Evolutionary conservation across 176 grass and related monocot species (phyloP).

Genomic region (Lolium perenne): DNA sequence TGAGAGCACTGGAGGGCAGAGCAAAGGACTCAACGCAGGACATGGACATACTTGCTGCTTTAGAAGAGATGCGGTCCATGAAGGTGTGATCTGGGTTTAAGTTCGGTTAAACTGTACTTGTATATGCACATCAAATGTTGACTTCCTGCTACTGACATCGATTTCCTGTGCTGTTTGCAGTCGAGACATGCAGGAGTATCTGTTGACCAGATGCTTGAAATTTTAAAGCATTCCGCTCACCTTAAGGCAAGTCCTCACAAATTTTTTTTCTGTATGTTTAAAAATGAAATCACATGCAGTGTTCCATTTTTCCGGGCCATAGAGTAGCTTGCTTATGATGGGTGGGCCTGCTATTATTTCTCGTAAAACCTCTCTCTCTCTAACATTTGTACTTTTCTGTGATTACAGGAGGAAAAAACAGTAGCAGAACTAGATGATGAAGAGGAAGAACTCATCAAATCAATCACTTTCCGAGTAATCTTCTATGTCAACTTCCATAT

Average conservation of each 20-base stretch:
- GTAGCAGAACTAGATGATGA: constrained; percentile 81
- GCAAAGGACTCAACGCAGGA: constrained; percentile 59
- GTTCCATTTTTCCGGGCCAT: neutral
- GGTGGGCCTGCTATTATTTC: neutral
- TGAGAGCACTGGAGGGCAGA: constrained; percentile 57
- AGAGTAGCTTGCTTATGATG: constrained; percentile 26
- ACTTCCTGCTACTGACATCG: constrained; percentile 14
- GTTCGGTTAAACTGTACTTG: neutral
- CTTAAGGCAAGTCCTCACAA: constrained; percentile 52
- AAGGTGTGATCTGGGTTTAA: constrained; percentile 44
- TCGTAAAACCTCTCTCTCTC: neutral
- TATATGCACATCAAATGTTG: neutral
- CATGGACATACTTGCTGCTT: constrained; percentile 61
- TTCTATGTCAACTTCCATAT: neutral
- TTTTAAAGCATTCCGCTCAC: constrained; percentile 68
- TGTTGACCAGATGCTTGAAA: constrained; percentile 89
- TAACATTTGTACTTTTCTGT: constrained; percentile 35
- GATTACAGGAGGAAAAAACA: constrained; percentile 60
- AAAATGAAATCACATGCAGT: neutral
- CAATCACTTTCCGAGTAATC: constrained; percentile 72
- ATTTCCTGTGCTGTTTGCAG: constrained; percentile 56
- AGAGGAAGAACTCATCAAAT: constrained; percentile 90
- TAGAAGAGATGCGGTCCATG: constrained; percentile 67
- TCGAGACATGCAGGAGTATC: constrained; percentile 90
- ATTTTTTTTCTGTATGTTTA: constrained; percentile 17